Conservation (phyloP, 2,329 filamentous ascomycete species). For the Hirsutella minnesotensis region DNA sequence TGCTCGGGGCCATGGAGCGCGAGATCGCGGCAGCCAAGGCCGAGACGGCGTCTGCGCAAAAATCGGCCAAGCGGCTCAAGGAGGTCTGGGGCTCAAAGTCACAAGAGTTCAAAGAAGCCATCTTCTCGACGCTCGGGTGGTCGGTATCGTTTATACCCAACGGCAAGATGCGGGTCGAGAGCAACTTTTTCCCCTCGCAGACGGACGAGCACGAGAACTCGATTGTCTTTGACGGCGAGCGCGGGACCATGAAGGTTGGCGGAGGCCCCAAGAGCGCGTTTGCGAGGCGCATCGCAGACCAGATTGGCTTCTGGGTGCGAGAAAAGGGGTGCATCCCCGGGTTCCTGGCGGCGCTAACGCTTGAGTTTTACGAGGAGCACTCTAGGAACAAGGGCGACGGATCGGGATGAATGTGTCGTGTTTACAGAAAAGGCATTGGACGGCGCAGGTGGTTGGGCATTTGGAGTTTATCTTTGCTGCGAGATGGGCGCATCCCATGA, state of each 20-base stretch:
- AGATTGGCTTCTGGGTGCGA: slow-evolving; percentile 93
- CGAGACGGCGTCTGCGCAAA: slow-evolving; percentile 63
- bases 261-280: slow-evolving; percentile 82
- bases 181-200: slow-evolving; percentile 63
- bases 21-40: slow-evolving; percentile 62
- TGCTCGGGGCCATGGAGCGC: slow-evolving; percentile 62
- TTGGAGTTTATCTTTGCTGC: too few species aligned
- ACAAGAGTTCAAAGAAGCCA: slow-evolving; percentile 88
- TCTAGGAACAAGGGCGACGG: slow-evolving; percentile 1
- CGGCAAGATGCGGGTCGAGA: slow-evolving; percentile 85
- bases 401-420: too few species aligned
- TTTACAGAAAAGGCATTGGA: too few species aligned
- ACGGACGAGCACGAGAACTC: slow-evolving; percentile 60
- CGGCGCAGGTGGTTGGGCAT: too few species aligned
- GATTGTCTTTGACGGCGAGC: slow-evolving; percentile 82
- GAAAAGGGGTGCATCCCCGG: slow-evolving; percentile 89
- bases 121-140: slow-evolving; percentile 86
- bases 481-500: background rate
- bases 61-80: slow-evolving; percentile 74
- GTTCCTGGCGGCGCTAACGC: slow-evolving; percentile 78
- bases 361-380: slow-evolving; percentile 82
- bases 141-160: slow-evolving; percentile 95
- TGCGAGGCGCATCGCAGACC: slow-evolving; percentile 69
- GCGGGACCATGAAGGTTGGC: slow-evolving; percentile 94
- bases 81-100: slow-evolving; percentile 89